Evolutionary conservation across 1,284 basidiomycete species (phyloP).

Genomic region (Lignosus rhinocerotis): DNA sequence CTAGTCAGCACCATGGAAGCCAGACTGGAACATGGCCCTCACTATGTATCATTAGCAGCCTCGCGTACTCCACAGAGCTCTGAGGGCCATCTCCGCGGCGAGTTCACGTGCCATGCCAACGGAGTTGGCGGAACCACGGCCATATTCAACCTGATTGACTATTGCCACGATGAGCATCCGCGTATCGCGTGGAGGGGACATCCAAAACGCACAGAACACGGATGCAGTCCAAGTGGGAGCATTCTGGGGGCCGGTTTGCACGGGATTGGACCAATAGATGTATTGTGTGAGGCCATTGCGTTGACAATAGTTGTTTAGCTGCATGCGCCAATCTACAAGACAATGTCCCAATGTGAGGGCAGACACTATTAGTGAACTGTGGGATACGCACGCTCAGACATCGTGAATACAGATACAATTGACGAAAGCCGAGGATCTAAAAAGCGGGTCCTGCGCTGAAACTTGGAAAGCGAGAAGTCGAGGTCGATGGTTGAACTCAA

Average conservation of each 20-base stretch:
- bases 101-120: conserved; percentile 10
- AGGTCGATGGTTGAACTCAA: neutral
- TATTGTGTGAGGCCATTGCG: neutral
- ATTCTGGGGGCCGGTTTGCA: conserved; percentile 13
- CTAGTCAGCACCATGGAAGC: neutral
- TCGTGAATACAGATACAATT: neutral
- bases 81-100: conserved; percentile 18
- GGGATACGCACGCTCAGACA: conserved; percentile 15
- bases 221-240: conserved; percentile 17
- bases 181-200: neutral
- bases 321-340: conserved; percentile 18
- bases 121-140: conserved; percentile 12
- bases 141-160: conserved; percentile 17
- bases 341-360: neutral
- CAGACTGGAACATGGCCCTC: neutral
- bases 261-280: conserved; percentile 1
- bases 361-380: neutral
- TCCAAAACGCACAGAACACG: conserved; percentile 7
- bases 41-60: neutral
- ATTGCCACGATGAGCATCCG: neutral
- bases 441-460: neutral
- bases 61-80: conserved; percentile 10
- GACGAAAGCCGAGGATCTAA: neutral
- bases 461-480: neutral
- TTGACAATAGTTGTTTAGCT: conserved; percentile 19